Conservation (phyloP, 2,329 filamentous ascomycete species). For the Phialophora tarda region DNA sequence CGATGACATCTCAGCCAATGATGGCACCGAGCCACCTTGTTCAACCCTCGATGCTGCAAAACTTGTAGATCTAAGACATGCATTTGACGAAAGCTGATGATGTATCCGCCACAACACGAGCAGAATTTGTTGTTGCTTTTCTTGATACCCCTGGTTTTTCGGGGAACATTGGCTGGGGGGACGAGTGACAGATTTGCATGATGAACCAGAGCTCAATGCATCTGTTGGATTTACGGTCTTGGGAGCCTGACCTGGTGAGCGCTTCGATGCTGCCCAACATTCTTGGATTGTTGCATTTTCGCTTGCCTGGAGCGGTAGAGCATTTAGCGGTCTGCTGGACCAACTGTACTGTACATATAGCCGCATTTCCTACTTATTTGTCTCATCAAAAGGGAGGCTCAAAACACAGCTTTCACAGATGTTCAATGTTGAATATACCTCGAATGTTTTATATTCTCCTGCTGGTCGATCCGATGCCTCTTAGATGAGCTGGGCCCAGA, state of each 20-base stretch:
- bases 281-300: conserved; percentile 5
- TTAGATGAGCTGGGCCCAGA: neutral
- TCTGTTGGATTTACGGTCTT: conserved; percentile 7
- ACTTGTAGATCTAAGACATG: conserved; percentile 30
- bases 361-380: conserved; percentile 19
- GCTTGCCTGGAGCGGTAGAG: conserved; percentile 2
- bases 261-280: neutral
- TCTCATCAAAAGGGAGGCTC: conserved; percentile 9
- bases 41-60: conserved; percentile 40
- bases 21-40: conserved; percentile 39
- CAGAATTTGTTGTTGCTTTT: conserved; percentile 23
- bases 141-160: conserved; percentile 15
- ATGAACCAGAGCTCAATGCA: conserved; percentile 26
- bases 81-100: conserved; percentile 31
- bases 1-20: conserved; percentile 38
- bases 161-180: conserved; percentile 6
- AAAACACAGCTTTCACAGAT: conserved; percentile 9
- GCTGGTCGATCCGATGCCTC: neutral
- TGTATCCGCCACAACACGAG: conserved; percentile 20
- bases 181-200: conserved; percentile 16
- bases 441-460: neutral
- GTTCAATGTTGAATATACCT: neutral
- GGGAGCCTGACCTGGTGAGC: neutral
- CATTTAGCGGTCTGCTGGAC: conserved; percentile 29
- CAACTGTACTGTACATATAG: conserved; percentile 39